Evolutionary conservation across 2,329 filamentous ascomycete genomes (phyloP).

Genomic region (Verticillium alfalfae): DNA sequence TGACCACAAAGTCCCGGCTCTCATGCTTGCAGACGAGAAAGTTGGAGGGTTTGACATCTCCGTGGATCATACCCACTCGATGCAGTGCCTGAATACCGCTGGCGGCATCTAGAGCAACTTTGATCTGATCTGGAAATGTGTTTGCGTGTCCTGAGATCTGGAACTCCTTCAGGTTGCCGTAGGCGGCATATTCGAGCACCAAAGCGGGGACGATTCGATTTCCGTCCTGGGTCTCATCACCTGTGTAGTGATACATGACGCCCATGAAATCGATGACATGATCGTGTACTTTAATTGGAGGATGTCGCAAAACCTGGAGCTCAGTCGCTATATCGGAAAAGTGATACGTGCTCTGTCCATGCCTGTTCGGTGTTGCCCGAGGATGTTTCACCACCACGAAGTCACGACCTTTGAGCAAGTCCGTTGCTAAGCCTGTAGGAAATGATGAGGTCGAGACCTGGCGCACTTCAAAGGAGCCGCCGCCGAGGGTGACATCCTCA

Average conservation of each 20-base stretch:
- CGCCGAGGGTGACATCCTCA: neutral
- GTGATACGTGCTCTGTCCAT: no score
- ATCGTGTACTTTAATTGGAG: no score
- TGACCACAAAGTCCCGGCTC: neutral
- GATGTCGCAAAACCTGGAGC: no score
- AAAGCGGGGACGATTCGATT: neutral
- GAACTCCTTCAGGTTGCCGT: neutral
- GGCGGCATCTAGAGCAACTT: neutral
- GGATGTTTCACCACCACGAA: neutral
- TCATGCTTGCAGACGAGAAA: neutral
- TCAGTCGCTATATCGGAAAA: no score
- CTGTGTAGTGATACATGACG: neutral
- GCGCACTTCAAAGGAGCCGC: neutral
- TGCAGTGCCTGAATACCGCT: neutral
- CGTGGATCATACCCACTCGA: neutral
- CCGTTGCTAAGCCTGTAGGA: neutral
- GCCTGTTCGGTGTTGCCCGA: no score
- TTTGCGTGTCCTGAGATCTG: neutral
- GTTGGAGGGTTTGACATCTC: neutral
- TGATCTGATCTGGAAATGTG: neutral
- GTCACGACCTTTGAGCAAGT: neutral
- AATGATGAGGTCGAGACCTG: neutral
- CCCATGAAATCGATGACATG: neutral
- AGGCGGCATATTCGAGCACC: neutral
- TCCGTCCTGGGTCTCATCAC: neutral